Evolutionary conservation across 306 rosid genomes (phyloP).

Genomic region (Purshia tridentata): DNA sequence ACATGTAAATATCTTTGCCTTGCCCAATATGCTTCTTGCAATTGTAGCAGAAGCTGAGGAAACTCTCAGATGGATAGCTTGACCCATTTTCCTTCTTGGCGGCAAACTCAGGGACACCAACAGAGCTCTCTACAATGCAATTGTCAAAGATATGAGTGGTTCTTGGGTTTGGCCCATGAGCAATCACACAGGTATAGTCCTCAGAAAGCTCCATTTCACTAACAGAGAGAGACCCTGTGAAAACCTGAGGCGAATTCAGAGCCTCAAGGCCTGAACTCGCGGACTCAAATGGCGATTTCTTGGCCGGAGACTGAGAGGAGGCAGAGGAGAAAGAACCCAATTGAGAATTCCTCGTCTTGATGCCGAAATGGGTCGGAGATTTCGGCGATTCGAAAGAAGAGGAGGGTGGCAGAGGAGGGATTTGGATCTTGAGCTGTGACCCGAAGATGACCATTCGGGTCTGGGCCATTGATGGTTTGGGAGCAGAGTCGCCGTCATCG

Average conservation of each 20-base stretch:
- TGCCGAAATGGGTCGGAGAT: slow-evolving; percentile 36
- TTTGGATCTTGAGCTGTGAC: slow-evolving; percentile 76
- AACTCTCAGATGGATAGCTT: slow-evolving; percentile 40
- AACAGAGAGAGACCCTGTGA: slow-evolving; percentile 52
- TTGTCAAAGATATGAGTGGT: slow-evolving; percentile 76
- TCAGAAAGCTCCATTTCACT: slow-evolving; percentile 83
- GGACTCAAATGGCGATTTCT: slow-evolving; percentile 36
- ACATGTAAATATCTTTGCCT: slow-evolving; percentile 89
- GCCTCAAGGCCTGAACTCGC: slow-evolving; percentile 28
- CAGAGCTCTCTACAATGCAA: slow-evolving; percentile 60
- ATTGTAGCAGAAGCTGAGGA: slow-evolving; percentile 67
- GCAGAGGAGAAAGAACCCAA: slow-evolving; percentile 42
- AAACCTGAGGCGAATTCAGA: slow-evolving; percentile 34
- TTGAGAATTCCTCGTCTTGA: slow-evolving; percentile 37
- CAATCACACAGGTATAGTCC: slow-evolving; percentile 83
- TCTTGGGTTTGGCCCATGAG: slow-evolving; percentile 74
- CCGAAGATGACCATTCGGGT: slow-evolving; percentile 71
- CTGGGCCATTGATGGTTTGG: slow-evolving; percentile 36
- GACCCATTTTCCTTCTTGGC: slow-evolving; percentile 26
- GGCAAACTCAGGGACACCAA: slow-evolving; percentile 44
- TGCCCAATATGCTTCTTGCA: slow-evolving; percentile 73
- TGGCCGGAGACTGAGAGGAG: slow-evolving; percentile 32
- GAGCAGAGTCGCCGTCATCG: slow-evolving; percentile 45
- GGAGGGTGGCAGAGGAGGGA: slow-evolving; percentile 40
- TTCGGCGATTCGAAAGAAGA: slow-evolving; percentile 35